Evolutionary conservation across 129 eudicot genomes (phyloP), one percentile per base, ranked within the genome.

Genomic region (Cynara cardunculus): DNA sequence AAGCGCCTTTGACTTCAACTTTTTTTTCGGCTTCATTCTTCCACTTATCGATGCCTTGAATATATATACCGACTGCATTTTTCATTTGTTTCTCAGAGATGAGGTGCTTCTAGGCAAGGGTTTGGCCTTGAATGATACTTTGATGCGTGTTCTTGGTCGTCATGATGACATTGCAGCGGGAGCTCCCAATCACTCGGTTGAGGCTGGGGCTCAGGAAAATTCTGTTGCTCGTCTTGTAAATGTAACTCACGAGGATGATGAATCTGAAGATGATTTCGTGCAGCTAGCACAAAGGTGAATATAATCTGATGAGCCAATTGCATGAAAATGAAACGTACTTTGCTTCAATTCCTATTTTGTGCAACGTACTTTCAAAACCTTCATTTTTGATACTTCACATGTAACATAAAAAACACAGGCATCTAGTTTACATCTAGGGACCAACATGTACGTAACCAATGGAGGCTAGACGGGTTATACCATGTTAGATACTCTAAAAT

Each of bases 161-260:
- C 96, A 93, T 71, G 97, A 90, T 77, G 93, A 84, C 26, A 90
- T 90, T 56, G 91, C 90, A 24, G 83, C 44, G 68, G 96, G 94
- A 73, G 82, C 73, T 16, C 64, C 89, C 27, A 13, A 3, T 5
- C 79, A 62, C 39, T 18, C 44, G 11, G 73, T 74, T 64, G 76
- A 30, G 64, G 25, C 10, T 28, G 28, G 65, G 8, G 46, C 75
- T 71, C 27, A 4, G 53, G 85, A 78, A 81, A 25, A 85, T 78
- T 80, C 93, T 28, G 84, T 80, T 83, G 88, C 89, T 56, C 89
- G 90, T 70, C 86, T 89, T 71, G 83, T 93, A 82, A 86, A 91
- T 82, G 87, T 84, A 75, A 85, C 83, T 75, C 90, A 87, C 7
- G 98, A 93, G 75, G 97, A 88, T 81, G 97, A 93, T 21, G 94